Percentiles rank a stretch among this genome's conserved stretches.
Evolutionary conservation across 352 stramenopile species (phyloP).

Genomic region (Globisporangium solare): DNA sequence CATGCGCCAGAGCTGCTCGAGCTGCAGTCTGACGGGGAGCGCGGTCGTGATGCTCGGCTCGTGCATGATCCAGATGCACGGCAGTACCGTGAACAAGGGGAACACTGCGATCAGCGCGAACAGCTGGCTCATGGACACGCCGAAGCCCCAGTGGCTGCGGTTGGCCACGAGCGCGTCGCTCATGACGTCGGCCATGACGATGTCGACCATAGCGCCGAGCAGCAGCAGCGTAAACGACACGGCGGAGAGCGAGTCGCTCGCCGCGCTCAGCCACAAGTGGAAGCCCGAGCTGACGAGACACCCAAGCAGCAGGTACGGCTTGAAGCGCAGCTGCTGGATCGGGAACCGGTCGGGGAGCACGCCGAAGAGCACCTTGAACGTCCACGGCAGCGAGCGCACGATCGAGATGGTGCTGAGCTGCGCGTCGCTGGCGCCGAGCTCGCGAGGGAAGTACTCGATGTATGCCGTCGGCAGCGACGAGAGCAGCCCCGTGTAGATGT

Average conservation of each 20-base stretch:
- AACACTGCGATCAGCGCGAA: constrained; percentile 59
- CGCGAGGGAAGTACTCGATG: constrained; percentile 73
- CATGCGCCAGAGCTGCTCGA: constrained; percentile 49
- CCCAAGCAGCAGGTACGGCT: constrained; percentile 70
- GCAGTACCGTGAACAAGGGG: constrained; percentile 52
- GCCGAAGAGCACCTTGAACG: constrained; percentile 77
- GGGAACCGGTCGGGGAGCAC: constrained; percentile 64
- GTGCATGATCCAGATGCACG: constrained; percentile 47
- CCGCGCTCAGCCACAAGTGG: constrained; percentile 36
- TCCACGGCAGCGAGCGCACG: constrained; percentile 68
- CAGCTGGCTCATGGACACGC: constrained; percentile 54
- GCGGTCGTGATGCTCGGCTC: constrained; percentile 34
- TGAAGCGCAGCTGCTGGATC: constrained; percentile 51
- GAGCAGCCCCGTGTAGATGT: constrained; percentile 72
- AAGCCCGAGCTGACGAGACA: constrained; percentile 58
- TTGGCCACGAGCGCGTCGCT: constrained; percentile 64
- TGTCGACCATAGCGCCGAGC: constrained; percentile 60
- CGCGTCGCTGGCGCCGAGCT: constrained; percentile 51
- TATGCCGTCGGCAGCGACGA: constrained; percentile 61
- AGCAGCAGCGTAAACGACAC: constrained; percentile 66
- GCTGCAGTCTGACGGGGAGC: constrained; percentile 29
- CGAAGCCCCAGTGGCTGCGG: constrained; percentile 39
- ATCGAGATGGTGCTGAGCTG: constrained; percentile 70
- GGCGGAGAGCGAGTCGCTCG: constrained; percentile 35
- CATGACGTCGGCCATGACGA: constrained; percentile 84